Evolutionary conservation across 805 yeast species (phyloP).

Genomic region (Ogataea methanolica): DNA sequence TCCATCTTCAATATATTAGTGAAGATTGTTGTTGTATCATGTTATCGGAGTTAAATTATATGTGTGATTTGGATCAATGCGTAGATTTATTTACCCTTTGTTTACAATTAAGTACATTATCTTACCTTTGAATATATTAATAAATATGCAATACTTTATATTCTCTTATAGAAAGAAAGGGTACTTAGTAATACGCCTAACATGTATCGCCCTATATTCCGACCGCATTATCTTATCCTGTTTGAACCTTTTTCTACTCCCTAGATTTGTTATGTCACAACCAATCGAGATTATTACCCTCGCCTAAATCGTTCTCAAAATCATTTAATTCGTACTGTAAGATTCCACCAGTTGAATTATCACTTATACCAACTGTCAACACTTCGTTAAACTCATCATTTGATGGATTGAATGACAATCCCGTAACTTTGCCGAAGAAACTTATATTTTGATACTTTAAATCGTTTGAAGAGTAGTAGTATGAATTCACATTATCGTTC

Average conservation of each 20-base stretch:
- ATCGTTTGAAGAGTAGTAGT: not conserved
- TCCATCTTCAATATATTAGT: not conserved
- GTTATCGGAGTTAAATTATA: not conserved
- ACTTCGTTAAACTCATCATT: conserved; percentile 42
- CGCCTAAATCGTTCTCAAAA: conserved; percentile 4
- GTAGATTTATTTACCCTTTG: no score
- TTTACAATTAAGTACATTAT: no score
- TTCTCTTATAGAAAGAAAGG: no score
- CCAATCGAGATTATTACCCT: conserved; percentile 12
- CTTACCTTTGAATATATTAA: no score
- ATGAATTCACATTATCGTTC: no score
- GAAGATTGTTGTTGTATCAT: not conserved
- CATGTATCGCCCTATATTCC: no score
- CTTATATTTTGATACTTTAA: conserved; percentile 41
- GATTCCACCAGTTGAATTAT: conserved; percentile 54
- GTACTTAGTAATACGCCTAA: no score
- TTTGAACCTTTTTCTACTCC: no score
- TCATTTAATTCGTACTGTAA: conserved; percentile 37
- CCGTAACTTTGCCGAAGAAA: conserved; percentile 55
- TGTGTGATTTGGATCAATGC: no score
- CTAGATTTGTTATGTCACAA: not conserved
- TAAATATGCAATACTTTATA: no score
- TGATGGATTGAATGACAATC: conserved; percentile 40
- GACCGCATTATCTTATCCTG: no score
- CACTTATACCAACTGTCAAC: conserved; percentile 51